Evolutionary conservation across 441 rosid species (phyloP), one percentile per base, ranked within the genome.

Genomic region (Isatis lusitanica): DNA sequence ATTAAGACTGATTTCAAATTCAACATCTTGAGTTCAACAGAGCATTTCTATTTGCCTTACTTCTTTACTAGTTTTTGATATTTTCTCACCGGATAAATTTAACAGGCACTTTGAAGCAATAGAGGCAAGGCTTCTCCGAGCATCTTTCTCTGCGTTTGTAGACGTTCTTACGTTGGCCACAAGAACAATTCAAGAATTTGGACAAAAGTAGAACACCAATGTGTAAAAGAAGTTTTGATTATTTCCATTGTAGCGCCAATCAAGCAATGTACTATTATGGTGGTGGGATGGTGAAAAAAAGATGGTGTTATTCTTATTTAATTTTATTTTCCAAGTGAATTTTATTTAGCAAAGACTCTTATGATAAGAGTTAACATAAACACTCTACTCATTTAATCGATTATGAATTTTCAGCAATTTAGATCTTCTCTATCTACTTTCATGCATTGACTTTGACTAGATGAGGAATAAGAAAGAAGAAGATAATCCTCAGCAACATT

Each of bases 111-210:
- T 95, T 56, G 97, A 90, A 77, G 98, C 98, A 16, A 79, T 87
- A 2, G 97, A 93, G 81, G 98, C 99, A 1, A 88, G 97, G 77
- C 91, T 92, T 77, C 97, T 91, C 31, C 89, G 97, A 17, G 97
- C 99, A 43, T 95, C 97, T 0, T 90, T 86, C 78, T 93, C 97
- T 47, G 86, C 97, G 11, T 95, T 93, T 48, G 82, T 84, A 1
- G 97, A 93, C 35, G 88, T 82, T 30, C 96, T 95, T 44, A 80
- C 87, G 0, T 87, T 93, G 2, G 91, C 97, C 57, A 78, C 99
- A 4, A 88, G 75, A 83, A 88, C 97, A 9, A 83, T 95, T n/a
- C 93, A 88, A 83, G 94, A 90, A 75, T 87, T 93, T 50, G 90
- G 93, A 12, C 80, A 71, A 50, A 85, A 75, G 64, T 72, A 62